These are phyloP conservation scores for Nephelium lappaceum DNA, from an alignment of 345 rosid species.

Conservation along the genomic window DNA sequence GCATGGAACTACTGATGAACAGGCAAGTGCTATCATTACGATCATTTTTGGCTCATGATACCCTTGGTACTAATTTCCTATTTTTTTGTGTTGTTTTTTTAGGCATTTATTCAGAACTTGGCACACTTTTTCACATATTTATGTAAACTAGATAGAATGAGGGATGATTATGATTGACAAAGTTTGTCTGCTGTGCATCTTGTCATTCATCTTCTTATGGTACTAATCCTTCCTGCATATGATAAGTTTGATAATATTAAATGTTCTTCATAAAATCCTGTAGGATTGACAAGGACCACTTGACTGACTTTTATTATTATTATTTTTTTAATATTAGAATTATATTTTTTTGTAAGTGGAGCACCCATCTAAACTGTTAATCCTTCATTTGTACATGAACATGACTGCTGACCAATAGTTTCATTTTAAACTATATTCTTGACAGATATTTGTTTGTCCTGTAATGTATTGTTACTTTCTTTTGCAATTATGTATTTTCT, in stretches of 20 bases:
- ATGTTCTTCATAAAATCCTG: not conserved
- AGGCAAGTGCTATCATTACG: slow-evolving; percentile 47
- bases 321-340: not conserved
- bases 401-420: not conserved
- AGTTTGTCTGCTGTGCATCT: not conserved
- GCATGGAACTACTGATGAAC: slow-evolving; percentile 87
- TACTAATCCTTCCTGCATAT: not conserved
- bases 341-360: not conserved
- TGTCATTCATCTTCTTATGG: no score
- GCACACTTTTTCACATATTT: no score
- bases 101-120: no score
- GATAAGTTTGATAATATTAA: not conserved
- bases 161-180: not conserved
- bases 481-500: no score
- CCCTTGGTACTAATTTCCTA: no score
- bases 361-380: not conserved
- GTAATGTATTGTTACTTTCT: no score
- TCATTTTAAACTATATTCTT: not conserved
- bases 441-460: not conserved
- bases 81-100: no score
- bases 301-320: not conserved
- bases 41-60: slow-evolving; percentile 7
- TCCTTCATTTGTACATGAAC: not conserved
- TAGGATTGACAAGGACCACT: not conserved
- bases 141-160: not conserved